Conservation (phyloP, 2,329 filamentous ascomycete species). For the Raffaelea ambrosiae region DNA sequence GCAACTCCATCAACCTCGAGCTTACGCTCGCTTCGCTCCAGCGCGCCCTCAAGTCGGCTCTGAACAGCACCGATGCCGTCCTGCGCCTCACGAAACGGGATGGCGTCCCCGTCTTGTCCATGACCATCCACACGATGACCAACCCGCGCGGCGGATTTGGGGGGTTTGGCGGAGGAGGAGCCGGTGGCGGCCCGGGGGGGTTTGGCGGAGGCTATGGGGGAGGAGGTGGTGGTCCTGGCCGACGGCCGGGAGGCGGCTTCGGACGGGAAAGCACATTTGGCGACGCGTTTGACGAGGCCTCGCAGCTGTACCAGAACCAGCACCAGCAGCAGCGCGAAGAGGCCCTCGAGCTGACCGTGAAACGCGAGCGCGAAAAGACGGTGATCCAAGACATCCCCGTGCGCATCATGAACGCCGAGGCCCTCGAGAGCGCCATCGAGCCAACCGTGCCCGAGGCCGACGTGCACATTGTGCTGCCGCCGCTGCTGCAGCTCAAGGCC, state of each 20-base stretch:
- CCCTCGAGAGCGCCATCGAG: slow-evolving; percentile 89
- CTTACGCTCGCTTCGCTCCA: slow-evolving; percentile 81
- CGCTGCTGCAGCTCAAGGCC: slow-evolving; percentile 79
- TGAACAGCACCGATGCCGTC: slow-evolving; percentile 70
- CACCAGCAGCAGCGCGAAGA: slow-evolving; percentile 14
- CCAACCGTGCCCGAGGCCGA: slow-evolving; percentile 85
- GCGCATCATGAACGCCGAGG: slow-evolving; percentile 72
- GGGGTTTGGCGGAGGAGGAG: slow-evolving; percentile 24
- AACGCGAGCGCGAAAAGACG: slow-evolving; percentile 74
- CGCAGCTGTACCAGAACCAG: too few relatives aligned
- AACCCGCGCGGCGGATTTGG: slow-evolving; percentile 30
- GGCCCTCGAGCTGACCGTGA: slow-evolving; percentile 44
- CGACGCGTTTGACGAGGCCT: slow-evolving; percentile 25
- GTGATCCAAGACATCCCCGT: slow-evolving; percentile 97
- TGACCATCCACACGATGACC: slow-evolving; percentile 79
- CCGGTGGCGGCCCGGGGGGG: slow-evolving; percentile 12
- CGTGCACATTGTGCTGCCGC: slow-evolving; percentile 85
- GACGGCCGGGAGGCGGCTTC: slow-evolving; percentile 23
- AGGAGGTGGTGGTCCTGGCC: slow-evolving; percentile 24
- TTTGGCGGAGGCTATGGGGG: slow-evolving; percentile 19
- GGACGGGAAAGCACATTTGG: slow-evolving; percentile 24
- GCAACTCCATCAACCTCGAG: slow-evolving; percentile 94
- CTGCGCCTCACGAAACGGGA: slow-evolving; percentile 92
- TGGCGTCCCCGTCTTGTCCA: slow-evolving; percentile 72
- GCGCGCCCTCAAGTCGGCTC: slow-evolving; percentile 82